Base-by-base conservation (phyloP, 192 early-diverging fungal genomes). In the Podila clonocystis region DNA sequence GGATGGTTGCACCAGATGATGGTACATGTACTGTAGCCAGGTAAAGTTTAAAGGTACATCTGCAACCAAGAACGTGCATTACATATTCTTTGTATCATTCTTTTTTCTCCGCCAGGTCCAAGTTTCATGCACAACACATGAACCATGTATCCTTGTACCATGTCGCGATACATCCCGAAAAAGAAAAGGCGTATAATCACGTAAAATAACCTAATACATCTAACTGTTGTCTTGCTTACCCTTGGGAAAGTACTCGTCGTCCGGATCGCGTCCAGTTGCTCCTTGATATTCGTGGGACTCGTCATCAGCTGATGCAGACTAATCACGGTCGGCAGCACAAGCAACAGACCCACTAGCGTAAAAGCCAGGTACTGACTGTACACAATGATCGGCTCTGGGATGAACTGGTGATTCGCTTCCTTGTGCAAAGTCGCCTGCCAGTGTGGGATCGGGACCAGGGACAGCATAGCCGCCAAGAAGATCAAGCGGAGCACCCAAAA, bases 211-310 rank as follows among this genome's bases (percentile, higher is more conserved):
- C 41, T 45, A 45, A 45, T 17, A 45, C 41, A 45, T 45, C 41
- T 15, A 12, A 45, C 13, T 45, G 13, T 15, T 13, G 41, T 33
- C 33, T 33, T 34, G 50, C 68, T 62, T 50, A 70, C 68, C 22
- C 68, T 58, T 33, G 68, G 68, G 41, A 70, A 70, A 17, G 68
- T 70, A 58, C 60, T 70, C 28, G 68, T 70, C 13, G 68, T 33
- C 0, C 68, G 68, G 9, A 70, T 61, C 29, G 58, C 58, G 26
- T 70, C 68, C 9, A 70, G 8, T 31, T 50, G 58, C 58, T 70
- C 59, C 49, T 70, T 70, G 28, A 70, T 30, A 62, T 70, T 61
- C 13, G 24, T 50, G 9, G 68, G 68, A 31, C 68, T 62, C n/a
- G 68, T 70, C 41, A 49, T 13, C 17, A 70, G 38, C 29, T 70